Evolutionary conservation across 495 filamentous ascomycete species (phyloP).

Genomic region (Sordaria brevicollis): DNA sequence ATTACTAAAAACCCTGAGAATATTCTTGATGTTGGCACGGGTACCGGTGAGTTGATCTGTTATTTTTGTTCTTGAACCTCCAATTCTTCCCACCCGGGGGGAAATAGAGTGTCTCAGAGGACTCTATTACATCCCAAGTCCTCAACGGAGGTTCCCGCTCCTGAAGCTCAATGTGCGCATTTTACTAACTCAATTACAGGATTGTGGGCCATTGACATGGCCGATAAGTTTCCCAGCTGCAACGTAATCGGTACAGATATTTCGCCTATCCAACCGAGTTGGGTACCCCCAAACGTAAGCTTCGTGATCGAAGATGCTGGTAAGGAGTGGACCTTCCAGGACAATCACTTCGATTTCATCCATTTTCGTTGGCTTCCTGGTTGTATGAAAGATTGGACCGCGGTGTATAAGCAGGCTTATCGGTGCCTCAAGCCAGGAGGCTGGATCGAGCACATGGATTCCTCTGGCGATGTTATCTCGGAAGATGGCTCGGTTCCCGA

Average conservation of each 20-base stretch:
- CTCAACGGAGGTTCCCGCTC: too few species aligned
- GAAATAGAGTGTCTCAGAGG: too few species aligned
- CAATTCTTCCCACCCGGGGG: too few species aligned
- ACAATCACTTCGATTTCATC: conserved; percentile 42
- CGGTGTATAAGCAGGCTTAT: conserved; percentile 24
- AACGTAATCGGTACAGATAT: conserved; percentile 52
- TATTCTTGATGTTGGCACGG: neutral
- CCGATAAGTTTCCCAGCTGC: conserved; percentile 37
- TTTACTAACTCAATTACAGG: conserved; percentile 7
- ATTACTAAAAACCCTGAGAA: conserved; percentile 20
- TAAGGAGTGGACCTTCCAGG: conserved; percentile 32
- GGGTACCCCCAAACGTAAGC: conserved; percentile 33
- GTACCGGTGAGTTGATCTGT: neutral
- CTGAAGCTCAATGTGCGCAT: neutral
- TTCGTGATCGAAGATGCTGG: conserved; percentile 45
- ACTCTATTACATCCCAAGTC: too few species aligned
- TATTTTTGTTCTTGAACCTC: too few species aligned
- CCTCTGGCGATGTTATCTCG: neutral
- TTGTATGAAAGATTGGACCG: conserved; percentile 39
- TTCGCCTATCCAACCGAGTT: conserved; percentile 41
- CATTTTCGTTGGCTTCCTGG: conserved; percentile 45
- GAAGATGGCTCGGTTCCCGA: neutral
- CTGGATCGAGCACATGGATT: conserved; percentile 10
- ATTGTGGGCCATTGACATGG: conserved; percentile 8
- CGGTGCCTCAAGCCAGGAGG: conserved; percentile 27